Percentiles rank a stretch among this genome's conserved stretches.
Conservation (phyloP, 1,284 basidiomycete genomes). For the Papiliotrema nemorosa region DNA sequence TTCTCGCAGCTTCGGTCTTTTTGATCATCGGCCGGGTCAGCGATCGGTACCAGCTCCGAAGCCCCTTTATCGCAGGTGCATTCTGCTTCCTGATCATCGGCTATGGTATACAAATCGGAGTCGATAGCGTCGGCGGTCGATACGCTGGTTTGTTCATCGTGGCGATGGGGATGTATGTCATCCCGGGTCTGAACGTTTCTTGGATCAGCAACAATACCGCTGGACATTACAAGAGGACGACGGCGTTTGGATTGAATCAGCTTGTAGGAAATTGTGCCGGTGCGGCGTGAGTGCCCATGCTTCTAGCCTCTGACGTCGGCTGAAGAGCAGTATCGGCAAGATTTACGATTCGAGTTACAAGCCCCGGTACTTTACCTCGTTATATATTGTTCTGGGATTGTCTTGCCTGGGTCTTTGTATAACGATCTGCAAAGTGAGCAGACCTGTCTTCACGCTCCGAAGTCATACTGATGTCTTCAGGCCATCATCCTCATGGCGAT, state of each 20-base stretch:
- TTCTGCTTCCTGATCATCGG: conserved; percentile 11
- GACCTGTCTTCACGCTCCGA: not conserved
- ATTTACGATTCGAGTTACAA: not conserved
- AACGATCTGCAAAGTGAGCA: not conserved
- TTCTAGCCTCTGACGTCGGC: not conserved
- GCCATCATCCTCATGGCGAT: not conserved
- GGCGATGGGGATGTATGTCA: conserved; percentile 11
- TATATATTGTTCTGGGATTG: not conserved
- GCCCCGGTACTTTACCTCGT: not conserved
- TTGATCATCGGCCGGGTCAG: conserved; percentile 10
- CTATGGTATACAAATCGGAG: not conserved
- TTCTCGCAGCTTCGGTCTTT: conserved; percentile 19
- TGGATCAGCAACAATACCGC: conserved; percentile 13
- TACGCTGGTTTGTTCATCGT: conserved; percentile 15
- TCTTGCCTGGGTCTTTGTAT: not conserved
- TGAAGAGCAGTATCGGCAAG: not conserved
- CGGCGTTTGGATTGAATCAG: conserved; percentile 7
- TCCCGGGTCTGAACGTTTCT: conserved; percentile 11
- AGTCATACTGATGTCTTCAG: not conserved
- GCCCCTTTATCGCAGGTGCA: conserved; percentile 14
- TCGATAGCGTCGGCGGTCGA: conserved; percentile 8
- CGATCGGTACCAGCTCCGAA: conserved; percentile 16
- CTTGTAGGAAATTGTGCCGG: conserved; percentile 11
- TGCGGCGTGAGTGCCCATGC: conserved; percentile 1
- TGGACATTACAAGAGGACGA: conserved; percentile 18